These are phyloP conservation scores for Nidularia pulvinata DNA, from an alignment of 768 basidiomycete species.

Conservation along the genomic window DNA sequence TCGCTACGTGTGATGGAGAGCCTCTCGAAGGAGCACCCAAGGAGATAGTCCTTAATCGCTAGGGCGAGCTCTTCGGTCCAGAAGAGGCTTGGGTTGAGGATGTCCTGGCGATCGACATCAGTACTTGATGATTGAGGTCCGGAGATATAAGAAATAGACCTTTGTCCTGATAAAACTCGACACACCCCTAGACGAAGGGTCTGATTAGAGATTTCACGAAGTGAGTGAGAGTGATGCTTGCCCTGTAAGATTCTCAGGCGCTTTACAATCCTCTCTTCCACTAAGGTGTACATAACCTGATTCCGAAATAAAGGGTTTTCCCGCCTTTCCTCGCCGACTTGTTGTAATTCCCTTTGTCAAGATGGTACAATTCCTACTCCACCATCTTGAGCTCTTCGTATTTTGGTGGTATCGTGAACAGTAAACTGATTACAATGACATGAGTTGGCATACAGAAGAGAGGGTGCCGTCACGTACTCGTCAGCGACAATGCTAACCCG, in stretches of 20 bases:
- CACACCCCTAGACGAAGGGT: slow-evolving; percentile 29
- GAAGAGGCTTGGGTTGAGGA: slow-evolving; percentile 47
- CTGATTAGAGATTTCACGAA: not conserved
- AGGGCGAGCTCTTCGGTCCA: slow-evolving; percentile 53
- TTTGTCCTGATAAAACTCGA: slow-evolving; percentile 41
- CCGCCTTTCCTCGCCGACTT: slow-evolving; percentile 43
- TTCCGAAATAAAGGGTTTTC: slow-evolving; percentile 48
- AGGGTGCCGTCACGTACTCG: slow-evolving; percentile 36
- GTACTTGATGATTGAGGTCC: not conserved
- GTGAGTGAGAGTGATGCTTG: slow-evolving; percentile 13
- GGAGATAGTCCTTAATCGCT: slow-evolving; percentile 50
- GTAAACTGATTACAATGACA: slow-evolving; percentile 25
- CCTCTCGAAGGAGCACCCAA: slow-evolving; percentile 47
- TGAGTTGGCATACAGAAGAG: not conserved
- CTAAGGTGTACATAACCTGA: slow-evolving; percentile 37
- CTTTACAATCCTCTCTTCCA: slow-evolving; percentile 39
- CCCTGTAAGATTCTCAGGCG: slow-evolving; percentile 59
- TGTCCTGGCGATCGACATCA: slow-evolving; percentile 26
- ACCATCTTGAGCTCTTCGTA: slow-evolving; percentile 40
- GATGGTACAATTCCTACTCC: slow-evolving; percentile 47
- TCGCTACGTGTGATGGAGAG: slow-evolving; percentile 26
- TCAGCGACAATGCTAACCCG: slow-evolving; percentile 60
- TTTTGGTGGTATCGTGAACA: slow-evolving; percentile 47
- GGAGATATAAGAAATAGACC: slow-evolving; percentile 13
- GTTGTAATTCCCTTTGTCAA: slow-evolving; percentile 47